Evolutionary conservation across 2,329 filamentous ascomycete species (phyloP), one percentile per base, ranked within the genome.

Genomic region (Didymella pinodella): DNA sequence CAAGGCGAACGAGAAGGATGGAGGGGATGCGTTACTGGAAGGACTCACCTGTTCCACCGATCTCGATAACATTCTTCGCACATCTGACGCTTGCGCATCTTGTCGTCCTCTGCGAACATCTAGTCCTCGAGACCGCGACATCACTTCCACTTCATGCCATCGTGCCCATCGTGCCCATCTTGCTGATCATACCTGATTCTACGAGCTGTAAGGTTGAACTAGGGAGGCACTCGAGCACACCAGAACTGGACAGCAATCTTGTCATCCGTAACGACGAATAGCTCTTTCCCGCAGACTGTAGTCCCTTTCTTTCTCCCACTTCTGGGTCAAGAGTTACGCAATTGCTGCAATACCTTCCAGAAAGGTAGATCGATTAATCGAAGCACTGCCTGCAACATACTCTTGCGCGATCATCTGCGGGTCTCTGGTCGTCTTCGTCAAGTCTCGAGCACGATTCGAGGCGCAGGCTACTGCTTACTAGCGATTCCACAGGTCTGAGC

Each of bases 181-280:
- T 87, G 84, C 78, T 87, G 93, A 76, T 96, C 90, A 70, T 94
- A 96, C 92, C 92, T 59, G 32, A 6, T 28, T 28, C 11, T 3
- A 12, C 54, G 40, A 59, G 50, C 20, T 38, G 31, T 29, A 7
- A 31, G 22, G 22, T 20, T 12, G 2, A 7, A 16, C 7, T 6
- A 18, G 16, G n/a, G 12, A 22, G 12, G 20, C 5, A 5, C 32
- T 25, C n/a, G 8, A 5, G 11, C 32, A 14, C 8, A 54, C 47
- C 51, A 96, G 75, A 95, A 96, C 72, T 96, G 91, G 22, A 96
- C 92, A 0, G 92, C 92, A 64, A 93, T 94, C 77, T 86, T 90
- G 76, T 94, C 82, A 36, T 88, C 88, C 0, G 79, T 83, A 70
- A 92, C 95, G 1, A 90, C 83, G 76, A 96, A 96, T 1, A 96